Evolutionary conservation across 1,284 basidiomycete genomes (phyloP).

Genomic region (Mrakiaceae sp.): DNA sequence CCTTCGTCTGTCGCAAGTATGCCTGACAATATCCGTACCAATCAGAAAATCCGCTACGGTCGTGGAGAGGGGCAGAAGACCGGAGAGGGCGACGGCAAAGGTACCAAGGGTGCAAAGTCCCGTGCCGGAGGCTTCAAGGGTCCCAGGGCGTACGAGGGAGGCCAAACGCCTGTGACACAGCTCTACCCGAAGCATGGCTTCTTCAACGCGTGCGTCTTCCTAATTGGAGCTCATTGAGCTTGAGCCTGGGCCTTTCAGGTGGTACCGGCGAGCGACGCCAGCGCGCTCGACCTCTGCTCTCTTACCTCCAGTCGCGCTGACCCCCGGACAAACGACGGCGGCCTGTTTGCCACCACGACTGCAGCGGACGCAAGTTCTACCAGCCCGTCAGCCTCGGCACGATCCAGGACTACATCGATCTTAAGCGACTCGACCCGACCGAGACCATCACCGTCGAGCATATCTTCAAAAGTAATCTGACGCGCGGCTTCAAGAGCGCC

Average conservation of each 20-base stretch:
- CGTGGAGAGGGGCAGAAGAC: slow-evolving; percentile 11
- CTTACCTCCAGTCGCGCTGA: too few species aligned
- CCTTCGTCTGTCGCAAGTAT: too few species aligned
- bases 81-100: slow-evolving; percentile 46
- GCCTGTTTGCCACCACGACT: not conserved
- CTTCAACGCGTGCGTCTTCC: slow-evolving; percentile 63
- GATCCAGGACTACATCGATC: slow-evolving; percentile 82
- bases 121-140: slow-evolving; percentile 53
- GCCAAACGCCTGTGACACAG: slow-evolving; percentile 88
- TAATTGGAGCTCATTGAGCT: not conserved
- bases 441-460: slow-evolving; percentile 81
- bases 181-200: slow-evolving; percentile 91
- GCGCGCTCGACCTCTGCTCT: too few species aligned
- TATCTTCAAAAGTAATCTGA: slow-evolving; percentile 69
- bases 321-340: too few species aligned
- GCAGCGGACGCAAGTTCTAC: slow-evolving; percentile 58
- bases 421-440: slow-evolving; percentile 63
- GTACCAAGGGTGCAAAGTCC: slow-evolving; percentile 93
- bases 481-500: slow-evolving; percentile 68
- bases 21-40: too few species aligned
- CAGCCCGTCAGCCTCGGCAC: slow-evolving; percentile 77
- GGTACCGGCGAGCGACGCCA: too few species aligned
- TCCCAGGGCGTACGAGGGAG: slow-evolving; percentile 69
- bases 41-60: slow-evolving; percentile 5
- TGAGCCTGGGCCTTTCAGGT: not conserved